Base-by-base conservation (phyloP, 2,329 filamentous ascomycete species). In the Malbranchea zuffiana region DNA sequence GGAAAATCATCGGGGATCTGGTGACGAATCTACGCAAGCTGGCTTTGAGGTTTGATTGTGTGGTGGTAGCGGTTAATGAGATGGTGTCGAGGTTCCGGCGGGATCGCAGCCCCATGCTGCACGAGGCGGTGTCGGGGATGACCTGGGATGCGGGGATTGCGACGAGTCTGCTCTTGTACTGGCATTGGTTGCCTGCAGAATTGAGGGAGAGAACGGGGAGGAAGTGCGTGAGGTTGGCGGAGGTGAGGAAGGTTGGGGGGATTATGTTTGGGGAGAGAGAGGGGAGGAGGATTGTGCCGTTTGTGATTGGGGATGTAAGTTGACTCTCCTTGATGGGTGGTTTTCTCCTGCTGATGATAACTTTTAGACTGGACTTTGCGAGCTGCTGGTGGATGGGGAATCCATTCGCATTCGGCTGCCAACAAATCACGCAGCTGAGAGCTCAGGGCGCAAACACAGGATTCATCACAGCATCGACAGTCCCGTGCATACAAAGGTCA, bases 101-200 rank as follows among this genome's bases (percentile, higher is more conserved):
- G 72, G 45, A 69, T 64, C 46, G 72, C 68, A 46, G 53, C 11
- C 81, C 86, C 10, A 72, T 79, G 7, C 65, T 96, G 32, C 72
- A 79, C 36, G 81, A 86, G 11, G 76, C 83, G 26, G 69, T 95
- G 44, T 80, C 80, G 39, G 78, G 81, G 10, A 69, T 68, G 13
- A 74, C 81, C 27, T 95, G 87, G 87, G 86, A 94, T 43, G 76
- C 75, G 45, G 80, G 77, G 20, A 66, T 94, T 24, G 74, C 75
- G 43, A 82, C 76, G 27, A 71, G 85, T 37, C 57, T 94, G 43
- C 79, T 80, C 16, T 59, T 94, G 21, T 93, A 90, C 57, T 72
- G 81, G 50, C 84, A 94, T 61, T 87, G 75, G 72, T 71, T 66
- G 43, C 30, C 35, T 10, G 41, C 31, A 12, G 42, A 34, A 60